These are phyloP conservation scores for Dactylellina parvicollis DNA, from an alignment of 2,329 filamentous ascomycete species.

Conservation along the genomic window DNA sequence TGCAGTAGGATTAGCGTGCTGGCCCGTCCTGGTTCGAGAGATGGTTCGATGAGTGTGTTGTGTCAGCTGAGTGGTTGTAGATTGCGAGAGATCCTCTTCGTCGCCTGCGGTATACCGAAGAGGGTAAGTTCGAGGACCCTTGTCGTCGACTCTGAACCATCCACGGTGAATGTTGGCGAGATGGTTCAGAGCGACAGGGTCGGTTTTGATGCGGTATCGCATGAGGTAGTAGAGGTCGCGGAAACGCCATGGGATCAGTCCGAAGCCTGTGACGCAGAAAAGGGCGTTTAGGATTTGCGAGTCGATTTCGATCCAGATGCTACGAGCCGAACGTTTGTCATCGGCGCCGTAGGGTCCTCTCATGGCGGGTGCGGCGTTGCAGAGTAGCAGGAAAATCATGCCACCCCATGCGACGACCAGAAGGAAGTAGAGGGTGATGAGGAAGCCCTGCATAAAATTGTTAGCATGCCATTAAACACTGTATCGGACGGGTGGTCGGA, in stretches of 20 bases:
- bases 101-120: conserved; percentile 63
- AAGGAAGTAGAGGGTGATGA: conserved; percentile 80
- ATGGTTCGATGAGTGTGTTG: conserved; percentile 68
- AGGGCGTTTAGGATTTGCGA: conserved; percentile 84
- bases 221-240: conserved; percentile 79
- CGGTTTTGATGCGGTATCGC: conserved; percentile 69
- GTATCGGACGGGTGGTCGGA: background rate
- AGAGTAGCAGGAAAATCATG: conserved; percentile 87
- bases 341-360: conserved; percentile 71
- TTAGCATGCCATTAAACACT: conserved; percentile 7
- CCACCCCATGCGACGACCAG: conserved; percentile 88
- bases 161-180: conserved; percentile 77
- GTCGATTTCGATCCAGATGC: conserved; percentile 85
- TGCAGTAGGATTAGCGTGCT: conserved; percentile 76
- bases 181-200: conserved; percentile 67
- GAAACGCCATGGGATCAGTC: conserved; percentile 84
- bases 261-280: conserved; percentile 88
- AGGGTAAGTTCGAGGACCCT: conserved; percentile 62
- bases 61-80: conserved; percentile 64
- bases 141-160: conserved; percentile 79
- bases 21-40: conserved; percentile 66
- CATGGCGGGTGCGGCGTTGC: conserved; percentile 71
- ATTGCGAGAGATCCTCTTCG: conserved; percentile 60
- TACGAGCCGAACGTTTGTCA: conserved; percentile 77
- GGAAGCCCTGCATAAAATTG: conserved; percentile 68